Conservation (phyloP, 2,329 filamentous ascomycete species). For the Reticulascus tulasneorum region DNA sequence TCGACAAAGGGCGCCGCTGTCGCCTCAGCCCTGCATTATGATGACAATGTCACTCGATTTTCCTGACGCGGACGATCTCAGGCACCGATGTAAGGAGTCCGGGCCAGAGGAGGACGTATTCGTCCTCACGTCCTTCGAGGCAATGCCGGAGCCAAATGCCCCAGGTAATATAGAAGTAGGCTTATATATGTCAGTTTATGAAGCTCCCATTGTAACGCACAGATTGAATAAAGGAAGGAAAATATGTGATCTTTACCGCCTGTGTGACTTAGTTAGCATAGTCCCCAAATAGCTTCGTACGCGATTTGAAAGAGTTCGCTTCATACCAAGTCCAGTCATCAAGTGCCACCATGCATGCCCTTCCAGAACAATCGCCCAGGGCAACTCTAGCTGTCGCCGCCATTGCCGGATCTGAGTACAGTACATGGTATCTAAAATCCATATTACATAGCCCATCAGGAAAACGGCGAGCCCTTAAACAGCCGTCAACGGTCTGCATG, state of each 20-base stretch:
- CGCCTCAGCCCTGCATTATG: no score
- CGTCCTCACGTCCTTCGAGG: conserved; percentile 66
- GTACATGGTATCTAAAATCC: conserved; percentile 76
- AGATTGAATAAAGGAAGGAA: not conserved
- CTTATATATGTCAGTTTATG: conserved; percentile 25
- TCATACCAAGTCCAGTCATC: conserved; percentile 68
- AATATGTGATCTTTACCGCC: no score
- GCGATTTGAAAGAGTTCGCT: no score
- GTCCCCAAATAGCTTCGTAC: no score
- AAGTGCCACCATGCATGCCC: conserved; percentile 64
- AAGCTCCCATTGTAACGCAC: not conserved
- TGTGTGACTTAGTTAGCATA: no score
- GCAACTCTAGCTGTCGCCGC: conserved; percentile 66
- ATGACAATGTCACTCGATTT: conserved; percentile 17
- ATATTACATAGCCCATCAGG: conserved; percentile 69
- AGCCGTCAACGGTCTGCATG: not conserved
- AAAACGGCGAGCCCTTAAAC: conserved; percentile 62
- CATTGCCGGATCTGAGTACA: conserved; percentile 62
- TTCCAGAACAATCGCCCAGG: conserved; percentile 71
- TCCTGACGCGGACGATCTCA: conserved; percentile 35
- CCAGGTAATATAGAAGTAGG: conserved; percentile 83
- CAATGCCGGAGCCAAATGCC: conserved; percentile 77
- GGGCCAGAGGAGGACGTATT: conserved; percentile 70
- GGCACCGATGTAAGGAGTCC: conserved; percentile 52
- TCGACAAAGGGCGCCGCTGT: no score